These are phyloP conservation scores for Phytomonas sp. DNA, from an alignment of 208 protist genomes.

Conservation along the genomic window DNA sequence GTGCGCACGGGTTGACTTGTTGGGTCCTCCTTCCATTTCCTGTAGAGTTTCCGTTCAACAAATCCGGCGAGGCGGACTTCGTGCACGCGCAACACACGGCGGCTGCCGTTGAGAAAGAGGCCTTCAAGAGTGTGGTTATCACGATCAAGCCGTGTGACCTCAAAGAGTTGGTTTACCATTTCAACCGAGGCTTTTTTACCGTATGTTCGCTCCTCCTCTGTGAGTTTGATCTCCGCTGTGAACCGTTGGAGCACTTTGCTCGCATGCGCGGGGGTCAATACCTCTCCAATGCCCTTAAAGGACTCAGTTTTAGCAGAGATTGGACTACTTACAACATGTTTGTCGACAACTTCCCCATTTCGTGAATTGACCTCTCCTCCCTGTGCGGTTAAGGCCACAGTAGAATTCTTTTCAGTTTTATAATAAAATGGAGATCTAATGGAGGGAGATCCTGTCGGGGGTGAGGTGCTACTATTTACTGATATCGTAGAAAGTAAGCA, in stretches of 20 bases:
- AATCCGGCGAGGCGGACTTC: slow-evolving; percentile 72
- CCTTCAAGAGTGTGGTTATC: slow-evolving; percentile 37
- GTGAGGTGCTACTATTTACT: neutral
- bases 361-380: neutral
- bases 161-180: slow-evolving; percentile 45
- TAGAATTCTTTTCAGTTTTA: neutral
- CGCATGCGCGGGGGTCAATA: neutral
- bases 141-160: slow-evolving; percentile 58
- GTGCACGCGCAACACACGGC: slow-evolving; percentile 31
- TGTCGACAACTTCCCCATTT: neutral
- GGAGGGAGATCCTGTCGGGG: neutral
- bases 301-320: neutral
- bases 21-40: slow-evolving; percentile 60
- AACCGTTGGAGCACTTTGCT: slow-evolving; percentile 23
- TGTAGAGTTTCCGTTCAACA: slow-evolving; percentile 50
- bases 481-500: slow-evolving; percentile 10
- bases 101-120: slow-evolving; percentile 56
- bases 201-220: slow-evolving; percentile 44
- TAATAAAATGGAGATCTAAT: neutral
- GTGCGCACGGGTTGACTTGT: slow-evolving; percentile 41
- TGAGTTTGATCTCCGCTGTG: slow-evolving; percentile 27
- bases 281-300: neutral
- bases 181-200: slow-evolving; percentile 34
- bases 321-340: neutral
- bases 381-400: neutral